phyloP scores from a whole-genome alignment of 768 basidiomycete genomes.

The Rhizopogon vesiculosus region DNA sequence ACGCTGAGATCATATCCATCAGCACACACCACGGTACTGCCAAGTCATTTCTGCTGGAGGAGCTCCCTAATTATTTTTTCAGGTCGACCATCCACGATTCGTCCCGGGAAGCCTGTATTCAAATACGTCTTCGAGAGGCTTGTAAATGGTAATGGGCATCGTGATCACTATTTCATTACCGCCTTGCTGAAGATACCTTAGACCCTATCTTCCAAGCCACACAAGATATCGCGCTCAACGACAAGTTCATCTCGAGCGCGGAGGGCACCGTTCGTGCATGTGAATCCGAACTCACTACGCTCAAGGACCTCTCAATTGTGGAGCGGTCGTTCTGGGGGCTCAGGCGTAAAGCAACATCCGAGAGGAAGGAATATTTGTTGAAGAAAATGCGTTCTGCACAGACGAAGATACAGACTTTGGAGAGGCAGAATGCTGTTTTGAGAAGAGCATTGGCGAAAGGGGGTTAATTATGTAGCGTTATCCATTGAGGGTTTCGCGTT shows the following conservation, averaged over 20 bases:
- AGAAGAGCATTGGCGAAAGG: constrained; percentile 51
- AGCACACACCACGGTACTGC: constrained; percentile 63
- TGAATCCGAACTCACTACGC: constrained; percentile 68
- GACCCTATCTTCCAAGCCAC: constrained; percentile 76
- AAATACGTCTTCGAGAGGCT: constrained; percentile 81
- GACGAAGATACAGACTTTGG: constrained; percentile 63
- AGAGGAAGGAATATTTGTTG: constrained; percentile 63
- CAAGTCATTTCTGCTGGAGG: background rate
- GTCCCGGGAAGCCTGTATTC: constrained; percentile 89
- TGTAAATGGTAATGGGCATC: constrained; percentile 51
- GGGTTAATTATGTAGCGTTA: constrained; percentile 12
- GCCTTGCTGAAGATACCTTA: constrained; percentile 16
- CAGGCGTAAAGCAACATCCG: constrained; percentile 44
- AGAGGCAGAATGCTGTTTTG: constrained; percentile 64
- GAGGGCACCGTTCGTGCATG: constrained; percentile 65
- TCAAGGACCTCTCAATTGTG: constrained; percentile 59
- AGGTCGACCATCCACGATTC: constrained; percentile 82
- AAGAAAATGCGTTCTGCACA: constrained; percentile 72
- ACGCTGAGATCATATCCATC: constrained; percentile 82
- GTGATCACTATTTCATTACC: background rate
- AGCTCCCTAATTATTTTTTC: background rate
- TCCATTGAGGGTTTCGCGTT: too few species aligned
- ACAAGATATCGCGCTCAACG: constrained; percentile 79
- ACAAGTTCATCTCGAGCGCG: constrained; percentile 51
- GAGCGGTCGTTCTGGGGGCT: constrained; percentile 42